Evolutionary conservation across 768 basidiomycete genomes (phyloP).

Genomic region (Trametes maxima): DNA sequence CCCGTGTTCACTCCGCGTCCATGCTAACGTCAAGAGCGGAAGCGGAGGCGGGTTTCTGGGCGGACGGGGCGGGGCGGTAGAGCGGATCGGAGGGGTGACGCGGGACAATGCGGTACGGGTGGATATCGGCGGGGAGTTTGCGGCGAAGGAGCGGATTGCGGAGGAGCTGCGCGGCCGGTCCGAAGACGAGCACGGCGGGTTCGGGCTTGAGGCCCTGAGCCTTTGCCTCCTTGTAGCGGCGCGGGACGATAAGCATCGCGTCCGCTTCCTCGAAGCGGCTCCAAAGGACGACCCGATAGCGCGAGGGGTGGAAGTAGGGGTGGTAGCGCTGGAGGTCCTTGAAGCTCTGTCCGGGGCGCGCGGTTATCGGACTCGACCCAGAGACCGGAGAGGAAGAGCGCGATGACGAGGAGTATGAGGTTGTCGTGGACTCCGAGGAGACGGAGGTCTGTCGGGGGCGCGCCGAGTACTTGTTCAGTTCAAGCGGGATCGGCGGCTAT

Average conservation of each 20-base stretch:
- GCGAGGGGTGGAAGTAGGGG: conserved; percentile 9
- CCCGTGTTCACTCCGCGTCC: no score
- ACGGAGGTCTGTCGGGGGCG: conserved; percentile 38
- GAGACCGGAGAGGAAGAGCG: conserved; percentile 7
- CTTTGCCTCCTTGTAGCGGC: neutral
- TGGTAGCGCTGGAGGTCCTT: conserved; percentile 1
- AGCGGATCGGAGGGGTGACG: conserved; percentile 6
- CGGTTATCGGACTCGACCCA: neutral
- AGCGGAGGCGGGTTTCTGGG: neutral
- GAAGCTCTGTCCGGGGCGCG: neutral
- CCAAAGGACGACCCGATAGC: conserved; percentile 26
- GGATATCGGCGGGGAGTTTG: conserved; percentile 50
- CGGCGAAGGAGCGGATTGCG: conserved; percentile 46
- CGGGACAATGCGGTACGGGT: conserved; percentile 56
- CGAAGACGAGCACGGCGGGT: conserved; percentile 49
- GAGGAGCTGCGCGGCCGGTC: conserved; percentile 48
- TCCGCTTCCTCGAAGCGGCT: conserved; percentile 50
- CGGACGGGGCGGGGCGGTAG: neutral
- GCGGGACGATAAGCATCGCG: conserved; percentile 48
- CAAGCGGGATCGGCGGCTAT: conserved; percentile 25
- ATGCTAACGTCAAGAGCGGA: no score
- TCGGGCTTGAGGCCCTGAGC: neutral
- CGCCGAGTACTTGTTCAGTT: conserved; percentile 31
- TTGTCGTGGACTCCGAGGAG: conserved; percentile 9
- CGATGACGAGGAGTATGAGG: conserved; percentile 19